Conservation (phyloP, 495 filamentous ascomycete genomes). For the Aspergillus homomorphus region DNA sequence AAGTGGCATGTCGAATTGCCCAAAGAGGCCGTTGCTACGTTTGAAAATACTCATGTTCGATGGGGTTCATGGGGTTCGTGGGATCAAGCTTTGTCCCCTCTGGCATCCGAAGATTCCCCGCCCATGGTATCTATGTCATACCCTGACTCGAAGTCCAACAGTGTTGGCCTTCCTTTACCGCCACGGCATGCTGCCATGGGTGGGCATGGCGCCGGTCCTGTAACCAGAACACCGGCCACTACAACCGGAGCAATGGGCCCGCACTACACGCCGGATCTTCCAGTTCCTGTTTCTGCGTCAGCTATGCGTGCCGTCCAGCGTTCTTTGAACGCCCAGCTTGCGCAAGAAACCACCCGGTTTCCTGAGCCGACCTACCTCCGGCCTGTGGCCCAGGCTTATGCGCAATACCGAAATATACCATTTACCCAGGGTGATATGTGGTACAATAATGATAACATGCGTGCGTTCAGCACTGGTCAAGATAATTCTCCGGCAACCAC, state of each 20-base stretch:
- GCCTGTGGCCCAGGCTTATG: conserved; percentile 25
- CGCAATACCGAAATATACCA: conserved; percentile 17
- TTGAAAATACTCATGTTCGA: conserved; percentile 61
- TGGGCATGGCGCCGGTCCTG: conserved; percentile 16
- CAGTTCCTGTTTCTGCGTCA: conserved; percentile 22
- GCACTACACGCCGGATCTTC: conserved; percentile 17
- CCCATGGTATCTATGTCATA: conserved; percentile 13
- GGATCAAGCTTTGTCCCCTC: conserved; percentile 40
- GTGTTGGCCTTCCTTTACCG: conserved; percentile 17
- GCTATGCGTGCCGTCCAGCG: conserved; percentile 23
- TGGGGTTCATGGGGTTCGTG: conserved; percentile 50
- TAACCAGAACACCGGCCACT: conserved; percentile 9
- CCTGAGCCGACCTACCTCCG: conserved; percentile 41
- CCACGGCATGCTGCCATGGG: conserved; percentile 6
- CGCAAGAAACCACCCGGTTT: conserved; percentile 21
- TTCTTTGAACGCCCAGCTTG: conserved; percentile 20
- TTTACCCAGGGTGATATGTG: conserved; percentile 24
- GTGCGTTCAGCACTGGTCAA: conserved; percentile 13
- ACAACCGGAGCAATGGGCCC: conserved; percentile 14
- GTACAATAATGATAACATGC: conserved; percentile 25
- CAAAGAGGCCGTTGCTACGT: conserved; percentile 70
- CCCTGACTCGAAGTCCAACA: conserved; percentile 17
- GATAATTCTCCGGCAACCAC: conserved; percentile 23
- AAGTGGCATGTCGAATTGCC: conserved; percentile 89
- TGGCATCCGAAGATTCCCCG: conserved; percentile 32